Evolutionary conservation across 768 basidiomycete species (phyloP), one percentile per base, ranked within the genome.

Genomic region (Serpula lacrymans): DNA sequence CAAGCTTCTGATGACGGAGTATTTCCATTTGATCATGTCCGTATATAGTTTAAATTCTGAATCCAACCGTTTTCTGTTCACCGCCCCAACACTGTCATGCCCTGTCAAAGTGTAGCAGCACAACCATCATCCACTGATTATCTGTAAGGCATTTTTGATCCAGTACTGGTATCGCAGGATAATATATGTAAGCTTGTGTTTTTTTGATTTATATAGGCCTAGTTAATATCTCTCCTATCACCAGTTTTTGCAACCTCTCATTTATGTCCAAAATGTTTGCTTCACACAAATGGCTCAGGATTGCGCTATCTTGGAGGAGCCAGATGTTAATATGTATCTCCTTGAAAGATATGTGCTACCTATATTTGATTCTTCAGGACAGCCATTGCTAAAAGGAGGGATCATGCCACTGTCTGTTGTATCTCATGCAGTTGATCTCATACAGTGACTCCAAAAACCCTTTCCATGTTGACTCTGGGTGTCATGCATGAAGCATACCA

Each of bases 1-100:
- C 25, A 14, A 10, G 18, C 35, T 3, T 28, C 20, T 9, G 17
- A 24, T 7, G 28, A 45, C 20, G 23, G 36, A 36, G 4, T 29
- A 8, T 51, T 60, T 3, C 55, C 58, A 10, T 54, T 57, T 37
- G 34, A 37, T 12, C n/a, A n/a, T n/a, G n/a, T n/a, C n/a, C n/a
- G n/a, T n/a, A n/a, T n/a, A n/a, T n/a, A n/a, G n/a, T n/a, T n/a
- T n/a, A n/a, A n/a, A n/a, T n/a, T n/a, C n/a, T n/a, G n/a, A n/a
- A n/a, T n/a, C n/a, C n/a, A n/a, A n/a, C n/a, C n/a, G n/a, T n/a
- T n/a, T n/a, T n/a, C n/a, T n/a, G n/a, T n/a, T n/a, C n/a, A n/a
- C n/a, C n/a, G n/a, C n/a, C n/a, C n/a, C n/a, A n/a, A n/a, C n/a
- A n/a, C n/a, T n/a, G n/a, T n/a, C n/a, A n/a, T n/a, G n/a, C n/a